phyloP scores from a whole-genome alignment of 805 yeast genomes.

The Blastobotrys peoriensis region DNA sequence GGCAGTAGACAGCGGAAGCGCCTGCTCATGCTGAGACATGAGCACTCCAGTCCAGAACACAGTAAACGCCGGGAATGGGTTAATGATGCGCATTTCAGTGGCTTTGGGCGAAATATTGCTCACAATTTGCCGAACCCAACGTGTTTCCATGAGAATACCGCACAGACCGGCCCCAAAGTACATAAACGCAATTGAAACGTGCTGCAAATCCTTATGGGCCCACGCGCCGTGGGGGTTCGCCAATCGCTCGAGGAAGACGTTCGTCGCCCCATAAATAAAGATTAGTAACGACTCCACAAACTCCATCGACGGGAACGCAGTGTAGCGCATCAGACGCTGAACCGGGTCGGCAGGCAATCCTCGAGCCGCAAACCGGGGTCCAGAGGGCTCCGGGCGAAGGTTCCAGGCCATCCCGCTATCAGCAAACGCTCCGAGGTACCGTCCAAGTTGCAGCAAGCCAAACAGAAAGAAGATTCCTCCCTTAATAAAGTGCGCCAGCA shows the following conservation, averaged over 20 bases:
- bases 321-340: neutral
- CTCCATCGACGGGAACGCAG: slow-evolving; percentile 55
- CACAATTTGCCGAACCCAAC: slow-evolving; percentile 23
- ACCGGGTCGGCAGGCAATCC: slow-evolving; percentile 2
- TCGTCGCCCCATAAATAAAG: slow-evolving; percentile 82
- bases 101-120: slow-evolving; percentile 10
- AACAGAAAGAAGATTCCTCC: slow-evolving; percentile 81
- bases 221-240: slow-evolving; percentile 74
- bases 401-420: slow-evolving; percentile 93
- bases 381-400: slow-evolving; percentile 23
- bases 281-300: slow-evolving; percentile 73
- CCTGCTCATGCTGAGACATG: slow-evolving; percentile 93
- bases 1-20: slow-evolving; percentile 65
- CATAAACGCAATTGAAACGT: slow-evolving; percentile 84
- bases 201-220: slow-evolving; percentile 88
- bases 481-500: slow-evolving; percentile 92
- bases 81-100: slow-evolving; percentile 56
- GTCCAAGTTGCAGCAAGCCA: slow-evolving; percentile 75
- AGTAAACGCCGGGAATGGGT: slow-evolving; percentile 90
- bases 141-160: slow-evolving; percentile 76
- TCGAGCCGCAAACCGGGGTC: neutral
- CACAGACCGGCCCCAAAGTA: slow-evolving; percentile 88
- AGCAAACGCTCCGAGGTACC: slow-evolving; percentile 79
- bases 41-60: slow-evolving; percentile 94
- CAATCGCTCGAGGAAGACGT: slow-evolving; percentile 85